Base-by-base conservation (phyloP, 352 stramenopile species). In the Thraustochytrium sp. region DNA sequence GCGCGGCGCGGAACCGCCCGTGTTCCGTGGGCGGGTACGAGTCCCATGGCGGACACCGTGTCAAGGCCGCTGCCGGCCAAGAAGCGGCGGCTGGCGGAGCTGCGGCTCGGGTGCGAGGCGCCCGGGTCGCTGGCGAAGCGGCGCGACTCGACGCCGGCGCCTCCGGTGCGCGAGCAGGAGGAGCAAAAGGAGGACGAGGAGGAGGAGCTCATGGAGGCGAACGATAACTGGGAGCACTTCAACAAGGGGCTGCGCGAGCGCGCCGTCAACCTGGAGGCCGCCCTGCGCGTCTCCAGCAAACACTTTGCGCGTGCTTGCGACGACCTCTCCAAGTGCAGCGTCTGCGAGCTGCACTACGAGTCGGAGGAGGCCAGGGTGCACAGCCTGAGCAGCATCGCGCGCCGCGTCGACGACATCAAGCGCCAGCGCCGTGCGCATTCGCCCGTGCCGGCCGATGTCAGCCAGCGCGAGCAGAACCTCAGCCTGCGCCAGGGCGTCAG, bases 401-500 rank as follows among this genome's bases (percentile, higher is more conserved):
- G 46, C 16, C 59, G 59, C 59, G 59, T 72, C 36, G 59, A 72
- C 40, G 59, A 72, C 59, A 72, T 72, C 59, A 72, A 72, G 46
- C 59, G 59, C 8, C 42, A 31, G 40, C 59, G 59, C 23, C 59
- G 59, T 26, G 59, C 59, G 16, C 59, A 72, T 29, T 72, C 59
- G 21, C 59, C 59, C 0, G 8, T 72, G 9, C 26, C 59, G 13
- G 13, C 23, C 59, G 21, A 34, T 44, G 26, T 72, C 59, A 72
- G 13, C 59, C 59, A 72, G 8, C 59, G 59, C 3, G 59, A 72
- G 26, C 59, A 72, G 26, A 72, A 72, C 36, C 36, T 72, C 26
- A 11, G 59, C 34, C 59, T 72, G 13, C 59, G 59, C 36, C 59
- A 72, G 36, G 59, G 59, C 26, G 59, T 72, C 26, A 42, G 13